These are phyloP conservation scores for Hydnomerulius pinastri DNA, from an alignment of 768 basidiomycete species.

Conservation along the genomic window DNA sequence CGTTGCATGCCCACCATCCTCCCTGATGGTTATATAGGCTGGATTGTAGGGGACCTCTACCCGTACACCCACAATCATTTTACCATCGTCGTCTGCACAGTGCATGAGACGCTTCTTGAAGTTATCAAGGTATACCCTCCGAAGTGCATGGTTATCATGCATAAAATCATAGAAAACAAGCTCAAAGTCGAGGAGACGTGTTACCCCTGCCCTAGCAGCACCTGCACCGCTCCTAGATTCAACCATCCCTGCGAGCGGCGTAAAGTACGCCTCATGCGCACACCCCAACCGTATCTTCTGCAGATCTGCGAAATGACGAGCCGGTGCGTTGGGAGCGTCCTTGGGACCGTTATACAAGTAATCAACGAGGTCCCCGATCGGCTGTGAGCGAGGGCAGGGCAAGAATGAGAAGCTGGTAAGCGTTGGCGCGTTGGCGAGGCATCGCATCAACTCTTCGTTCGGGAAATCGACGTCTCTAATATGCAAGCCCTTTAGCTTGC, in stretches of 20 bases:
- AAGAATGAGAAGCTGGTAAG: background rate
- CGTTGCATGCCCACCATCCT: background rate
- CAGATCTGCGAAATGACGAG: slow-evolving; percentile 15
- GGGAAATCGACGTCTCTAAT: slow-evolving; percentile 1
- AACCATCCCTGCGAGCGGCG: slow-evolving; percentile 16
- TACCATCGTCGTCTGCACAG: slow-evolving; percentile 21
- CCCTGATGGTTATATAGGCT: slow-evolving; percentile 13
- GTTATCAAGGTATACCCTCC: slow-evolving; percentile 19
- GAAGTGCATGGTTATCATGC: slow-evolving; percentile 11
- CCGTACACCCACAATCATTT: slow-evolving; percentile 23
- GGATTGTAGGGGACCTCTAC: slow-evolving; percentile 30
- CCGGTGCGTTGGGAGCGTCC: background rate
- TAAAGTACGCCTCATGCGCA: slow-evolving; percentile 21
- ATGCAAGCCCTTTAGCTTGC: background rate
- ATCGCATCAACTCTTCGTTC: background rate
- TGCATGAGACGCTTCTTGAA: slow-evolving; percentile 21
- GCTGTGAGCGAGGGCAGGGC: background rate
- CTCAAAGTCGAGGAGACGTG: slow-evolving; percentile 15
- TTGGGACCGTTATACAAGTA: background rate
- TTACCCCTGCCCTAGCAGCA: slow-evolving; percentile 12
- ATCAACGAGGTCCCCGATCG: background rate
- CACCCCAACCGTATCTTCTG: slow-evolving; percentile 22
- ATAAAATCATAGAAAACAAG: slow-evolving; percentile 28
- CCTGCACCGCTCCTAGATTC: slow-evolving; percentile 16
- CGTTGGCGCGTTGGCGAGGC: background rate